phyloP scores from a whole-genome alignment of 345 rosid species.

The Erodium maritimum region DNA sequence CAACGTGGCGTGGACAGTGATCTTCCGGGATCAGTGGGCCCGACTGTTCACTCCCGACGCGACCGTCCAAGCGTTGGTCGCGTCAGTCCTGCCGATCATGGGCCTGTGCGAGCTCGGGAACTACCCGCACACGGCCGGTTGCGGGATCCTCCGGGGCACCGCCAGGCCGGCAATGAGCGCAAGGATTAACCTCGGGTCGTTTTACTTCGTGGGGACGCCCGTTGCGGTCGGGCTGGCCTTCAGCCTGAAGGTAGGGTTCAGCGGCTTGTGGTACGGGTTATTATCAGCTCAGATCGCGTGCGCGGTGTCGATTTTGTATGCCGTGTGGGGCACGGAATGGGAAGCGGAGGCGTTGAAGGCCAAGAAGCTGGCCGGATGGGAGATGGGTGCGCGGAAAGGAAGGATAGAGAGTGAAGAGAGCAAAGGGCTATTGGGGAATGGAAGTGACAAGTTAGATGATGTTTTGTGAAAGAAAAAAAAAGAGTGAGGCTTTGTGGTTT shows the following conservation, averaged over 20 bases:
- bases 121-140: constrained; percentile 95
- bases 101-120: constrained; percentile 93
- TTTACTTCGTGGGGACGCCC: constrained; percentile 90
- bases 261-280: constrained; percentile 90
- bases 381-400: constrained; percentile 18
- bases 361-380: constrained; percentile 39
- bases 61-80: constrained; percentile 53
- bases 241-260: constrained; percentile 55
- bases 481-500: neutral
- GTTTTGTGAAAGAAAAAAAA: neutral
- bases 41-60: constrained; percentile 55
- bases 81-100: constrained; percentile 71
- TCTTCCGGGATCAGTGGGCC: constrained; percentile 64
- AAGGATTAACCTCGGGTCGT: constrained; percentile 66
- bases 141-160: constrained; percentile 85
- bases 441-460: neutral
- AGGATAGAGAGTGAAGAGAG: constrained; percentile 23
- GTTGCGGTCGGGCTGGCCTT: constrained; percentile 86
- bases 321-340: constrained; percentile 73
- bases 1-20: constrained; percentile 73
- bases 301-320: constrained; percentile 50
- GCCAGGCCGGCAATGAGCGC: constrained; percentile 81
- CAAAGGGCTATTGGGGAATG: constrained; percentile 26
- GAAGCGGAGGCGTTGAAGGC: constrained; percentile 72
- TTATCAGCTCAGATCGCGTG: constrained; percentile 87